Percentiles rank a stretch among this genome's conserved stretches.
Conservation (phyloP, 2,329 filamentous ascomycete species). For the Nemania serpens region DNA sequence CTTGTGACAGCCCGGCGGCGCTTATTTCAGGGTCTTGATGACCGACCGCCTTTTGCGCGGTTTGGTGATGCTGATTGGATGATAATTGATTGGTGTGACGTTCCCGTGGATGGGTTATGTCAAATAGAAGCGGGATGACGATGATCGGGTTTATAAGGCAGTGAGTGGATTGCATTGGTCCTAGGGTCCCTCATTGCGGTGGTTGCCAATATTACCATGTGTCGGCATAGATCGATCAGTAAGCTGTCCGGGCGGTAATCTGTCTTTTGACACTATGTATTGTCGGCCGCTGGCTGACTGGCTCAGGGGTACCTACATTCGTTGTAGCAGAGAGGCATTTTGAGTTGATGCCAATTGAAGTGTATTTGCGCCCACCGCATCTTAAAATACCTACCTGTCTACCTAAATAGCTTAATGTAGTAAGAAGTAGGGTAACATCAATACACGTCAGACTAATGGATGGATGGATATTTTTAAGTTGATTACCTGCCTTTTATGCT, state of each 20-base stretch:
- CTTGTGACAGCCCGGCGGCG: constrained; percentile 20
- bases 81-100: not conserved
- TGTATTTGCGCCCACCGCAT: not conserved
- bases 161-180: not conserved
- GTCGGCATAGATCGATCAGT: too few relatives aligned
- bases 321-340: too few relatives aligned
- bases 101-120: constrained; percentile 1
- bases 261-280: too few relatives aligned
- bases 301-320: too few relatives aligned
- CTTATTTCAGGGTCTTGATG: constrained; percentile 13
- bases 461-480: constrained; percentile 24
- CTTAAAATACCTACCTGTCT: not conserved
- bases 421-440: not conserved
- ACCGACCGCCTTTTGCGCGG: too few relatives aligned
- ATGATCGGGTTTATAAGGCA: not conserved
- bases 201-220: too few relatives aligned
- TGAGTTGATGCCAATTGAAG: too few relatives aligned
- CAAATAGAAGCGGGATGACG: not conserved
- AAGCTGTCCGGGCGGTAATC: too few relatives aligned
- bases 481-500: constrained; percentile 9
- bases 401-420: not conserved
- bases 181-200: too few relatives aligned
- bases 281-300: too few relatives aligned
- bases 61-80: constrained; percentile 9
- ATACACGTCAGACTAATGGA: constrained; percentile 14